A percentile compares a stretch with the other conserved stretches of the same genome.
Evolutionary conservation across 257 asterid species (phyloP).

Genomic region (Lycium ferocissimum): DNA sequence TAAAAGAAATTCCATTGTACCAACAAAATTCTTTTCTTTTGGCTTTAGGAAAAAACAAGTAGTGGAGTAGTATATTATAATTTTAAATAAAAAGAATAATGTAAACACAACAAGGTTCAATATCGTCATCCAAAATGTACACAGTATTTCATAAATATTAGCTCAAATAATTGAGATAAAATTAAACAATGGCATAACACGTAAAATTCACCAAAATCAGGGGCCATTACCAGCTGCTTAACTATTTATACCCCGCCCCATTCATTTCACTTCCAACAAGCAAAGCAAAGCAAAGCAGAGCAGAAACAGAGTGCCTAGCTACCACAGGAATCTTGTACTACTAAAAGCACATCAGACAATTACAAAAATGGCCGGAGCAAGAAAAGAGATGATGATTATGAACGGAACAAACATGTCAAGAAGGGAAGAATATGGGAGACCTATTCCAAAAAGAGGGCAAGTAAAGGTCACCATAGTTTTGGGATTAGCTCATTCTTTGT

Average conservation of each 20-base stretch:
- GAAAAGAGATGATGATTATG: conserved; percentile 49
- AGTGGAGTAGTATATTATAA: too few species aligned
- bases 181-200: not conserved
- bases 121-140: not conserved
- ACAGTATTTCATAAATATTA: not conserved
- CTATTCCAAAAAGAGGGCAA: conserved; percentile 73
- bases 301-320: not conserved
- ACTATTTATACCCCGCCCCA: conserved; percentile 22
- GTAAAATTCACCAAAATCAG: conserved; percentile 27
- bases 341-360: not conserved
- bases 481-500: conserved; percentile 63
- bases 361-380: conserved; percentile 54
- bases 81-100: not conserved
- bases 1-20: not conserved
- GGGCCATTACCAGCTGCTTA: conserved; percentile 19
- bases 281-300: not conserved
- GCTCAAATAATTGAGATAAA: not conserved
- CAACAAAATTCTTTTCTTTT: not conserved
- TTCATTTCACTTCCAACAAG: not conserved
- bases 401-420: conserved; percentile 20
- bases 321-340: too few species aligned
- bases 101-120: not conserved
- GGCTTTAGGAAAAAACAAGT: too few species aligned
- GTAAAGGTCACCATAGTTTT: conserved; percentile 69
- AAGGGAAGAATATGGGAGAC: conserved; percentile 56